Base-by-base conservation (phyloP, 352 stramenopile species). In the Phytophthora boehmeriae region DNA sequence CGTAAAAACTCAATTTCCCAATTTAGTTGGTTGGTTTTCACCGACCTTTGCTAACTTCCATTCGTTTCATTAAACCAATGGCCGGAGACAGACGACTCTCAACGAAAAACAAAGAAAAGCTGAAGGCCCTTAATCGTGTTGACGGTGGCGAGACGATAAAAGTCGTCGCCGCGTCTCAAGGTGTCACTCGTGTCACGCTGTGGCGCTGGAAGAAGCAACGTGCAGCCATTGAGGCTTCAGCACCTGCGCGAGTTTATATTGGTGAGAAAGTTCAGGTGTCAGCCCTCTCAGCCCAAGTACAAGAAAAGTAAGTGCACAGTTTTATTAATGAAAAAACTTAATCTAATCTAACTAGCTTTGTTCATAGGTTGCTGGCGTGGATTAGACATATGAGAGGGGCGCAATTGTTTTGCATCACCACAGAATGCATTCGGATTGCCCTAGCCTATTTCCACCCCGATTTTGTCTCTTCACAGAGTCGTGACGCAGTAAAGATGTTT, bases 361-460 rank as follows among this genome's bases (percentile, higher is more conserved):
- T 6, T 43, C 4, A 8, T 16, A 43, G 36, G 16, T 43, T 36
- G 30, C n/a, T 36, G 30, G 30, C 6, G 30, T 36, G 30, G 30
- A 11, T 36, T 36, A 36, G n/a, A 32, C 42, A 45, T 22, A 60
- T 47, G 30, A 10, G 39, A 25, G 19, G 30, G 8, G 16, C 41
- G n/a, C 39, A 46, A 45, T 46, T 60, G 52, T 30, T 52, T 52
- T 60, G 41, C 11, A 53, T 47, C 30, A 53, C 42, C 0, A 60
- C 42, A 9, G 42, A 60, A 22, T 60, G 53, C 20, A 60, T 52
- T 46, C 41, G 27, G 8, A 38, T 45, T 27, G 41, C 32, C 20
- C 28, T 60, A 9, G 53, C 30, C 2, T 60, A 53, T n/a, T 60
- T 52, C 11, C 19, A 60, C 19, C 53, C 27, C n/a, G 27, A 52